Evolutionary conservation across 1,139 yeast species (phyloP), one percentile per base, ranked within the genome.

Genomic region (Yamadazyma songkhlaensis): DNA sequence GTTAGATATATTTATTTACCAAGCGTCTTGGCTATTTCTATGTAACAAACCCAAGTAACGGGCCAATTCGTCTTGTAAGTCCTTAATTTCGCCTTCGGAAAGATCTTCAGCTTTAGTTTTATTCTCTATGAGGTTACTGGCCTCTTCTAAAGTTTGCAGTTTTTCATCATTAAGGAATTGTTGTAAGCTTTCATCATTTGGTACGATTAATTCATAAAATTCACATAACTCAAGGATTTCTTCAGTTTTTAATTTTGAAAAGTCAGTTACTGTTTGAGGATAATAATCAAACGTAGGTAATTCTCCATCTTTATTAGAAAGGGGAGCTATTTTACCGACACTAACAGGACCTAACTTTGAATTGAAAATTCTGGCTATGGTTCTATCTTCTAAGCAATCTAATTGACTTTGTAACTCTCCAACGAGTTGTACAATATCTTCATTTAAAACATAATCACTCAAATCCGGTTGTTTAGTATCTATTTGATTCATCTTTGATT

Each of bases 361-460:
- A 50, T 83, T 84, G 48, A 72, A 67, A 9, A 77, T 61, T 53
- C 94, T 68, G 47, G 79, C 69, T 34, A 81, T 73, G 10, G 80
- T 69, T 45, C 90, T 69, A 40, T 82, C 84, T 51, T 84, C 94
- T 25, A 83, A 59, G 11, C 66, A 64, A 38, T 86, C 94, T 50
- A 90, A 70, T 61, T 90, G 97, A 5, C 85, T 84, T 60, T 89
- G 97, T 42, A 90, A 64, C 57, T 90, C 97, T 6, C 89, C 89
- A 9, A 89, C 97, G 33, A 87, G 62, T 51, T 84, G 88, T 1
- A 85, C 87, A 13, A 90, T 65, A 53, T 90, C 97, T 41, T 85
- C 95, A 48, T 85, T 83, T 10, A 89, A 80, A 27, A 81, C 84
- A 44, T 72, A 81, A 44, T 84, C 90, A 3, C 75, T 61, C 9